These are phyloP conservation scores for Mortierella sp. DNA, from an alignment of 371 early-diverging fungal species.

Conservation along the genomic window DNA sequence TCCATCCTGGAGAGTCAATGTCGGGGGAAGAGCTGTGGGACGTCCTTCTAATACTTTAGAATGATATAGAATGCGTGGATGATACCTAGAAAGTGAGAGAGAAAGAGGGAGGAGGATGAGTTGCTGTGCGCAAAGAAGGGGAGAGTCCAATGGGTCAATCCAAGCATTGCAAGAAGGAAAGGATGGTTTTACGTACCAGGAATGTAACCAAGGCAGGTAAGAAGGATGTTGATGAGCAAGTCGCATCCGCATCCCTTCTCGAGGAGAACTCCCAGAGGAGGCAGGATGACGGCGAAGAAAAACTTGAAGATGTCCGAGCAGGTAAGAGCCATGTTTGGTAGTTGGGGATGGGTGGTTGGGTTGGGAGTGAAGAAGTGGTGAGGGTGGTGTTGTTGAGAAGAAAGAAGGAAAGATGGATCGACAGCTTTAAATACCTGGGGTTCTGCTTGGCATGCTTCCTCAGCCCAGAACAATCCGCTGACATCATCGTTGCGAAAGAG, in stretches of 20 bases:
- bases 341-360: constrained; percentile 62
- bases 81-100: constrained; percentile 29
- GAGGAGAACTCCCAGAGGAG: constrained; percentile 61
- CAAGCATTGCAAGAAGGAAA: not conserved
- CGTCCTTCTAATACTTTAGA: constrained; percentile 37
- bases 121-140: too few species aligned
- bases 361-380: constrained; percentile 79
- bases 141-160: not conserved
- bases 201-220: constrained; percentile 85
- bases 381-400: constrained; percentile 10
- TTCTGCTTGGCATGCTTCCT: too few species aligned
- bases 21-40: not conserved
- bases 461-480: too few species aligned
- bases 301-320: constrained; percentile 61
- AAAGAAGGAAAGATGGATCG: constrained; percentile 29
- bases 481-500: too few species aligned
- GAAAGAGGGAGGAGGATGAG: not conserved
- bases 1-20: not conserved
- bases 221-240: constrained; percentile 80
- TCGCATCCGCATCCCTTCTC: constrained; percentile 76
- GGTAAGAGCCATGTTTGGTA: constrained; percentile 64
- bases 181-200: constrained; percentile 83
- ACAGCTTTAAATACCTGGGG: too few species aligned
- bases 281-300: constrained; percentile 58
- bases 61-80: constrained; percentile 53